phyloP scores from a whole-genome alignment of 768 basidiomycete genomes.

The Boletus pseudo-olivaceus region DNA sequence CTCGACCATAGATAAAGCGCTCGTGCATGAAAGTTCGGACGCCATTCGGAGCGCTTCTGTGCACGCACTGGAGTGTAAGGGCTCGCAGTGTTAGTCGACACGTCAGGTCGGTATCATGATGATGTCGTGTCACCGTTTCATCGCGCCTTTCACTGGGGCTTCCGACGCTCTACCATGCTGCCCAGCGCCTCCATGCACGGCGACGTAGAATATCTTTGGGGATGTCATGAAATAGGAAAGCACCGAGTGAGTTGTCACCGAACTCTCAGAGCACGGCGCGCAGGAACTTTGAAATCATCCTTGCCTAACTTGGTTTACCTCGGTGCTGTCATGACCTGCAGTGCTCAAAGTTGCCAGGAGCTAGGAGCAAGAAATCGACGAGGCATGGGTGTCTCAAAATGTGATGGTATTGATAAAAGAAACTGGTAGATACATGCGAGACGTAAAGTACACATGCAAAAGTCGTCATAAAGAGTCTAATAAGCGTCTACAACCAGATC shows the following conservation, averaged over 20 bases:
- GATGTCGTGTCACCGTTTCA: conserved; percentile 49
- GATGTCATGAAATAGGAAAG: conserved; percentile 4
- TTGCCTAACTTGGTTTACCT: background rate
- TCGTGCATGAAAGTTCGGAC: conserved; percentile 10
- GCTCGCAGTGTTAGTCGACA: conserved; percentile 1
- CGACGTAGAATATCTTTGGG: conserved; percentile 40
- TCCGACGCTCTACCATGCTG: conserved; percentile 50
- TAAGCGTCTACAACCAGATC: background rate
- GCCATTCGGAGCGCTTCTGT: conserved; percentile 34
- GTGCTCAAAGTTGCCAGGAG: too few relatives aligned
- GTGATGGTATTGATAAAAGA: conserved; percentile 17
- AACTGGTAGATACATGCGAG: conserved; percentile 22
- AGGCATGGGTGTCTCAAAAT: conserved; percentile 6
- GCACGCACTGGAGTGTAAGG: conserved; percentile 45
- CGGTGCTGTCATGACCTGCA: background rate
- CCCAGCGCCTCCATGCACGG: conserved; percentile 80
- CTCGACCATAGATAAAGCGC: conserved; percentile 47
- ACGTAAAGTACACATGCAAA: conserved; percentile 17
- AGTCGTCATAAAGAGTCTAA: conserved; percentile 2
- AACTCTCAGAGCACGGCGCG: background rate
- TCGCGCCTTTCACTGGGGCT: conserved; percentile 48
- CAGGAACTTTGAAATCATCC: background rate
- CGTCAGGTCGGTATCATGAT: background rate
- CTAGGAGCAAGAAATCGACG: background rate
- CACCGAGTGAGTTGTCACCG: background rate